phyloP scores from a whole-genome alignment of 2,329 filamentous ascomycete genomes.

The Stachybotrys chartarum region DNA sequence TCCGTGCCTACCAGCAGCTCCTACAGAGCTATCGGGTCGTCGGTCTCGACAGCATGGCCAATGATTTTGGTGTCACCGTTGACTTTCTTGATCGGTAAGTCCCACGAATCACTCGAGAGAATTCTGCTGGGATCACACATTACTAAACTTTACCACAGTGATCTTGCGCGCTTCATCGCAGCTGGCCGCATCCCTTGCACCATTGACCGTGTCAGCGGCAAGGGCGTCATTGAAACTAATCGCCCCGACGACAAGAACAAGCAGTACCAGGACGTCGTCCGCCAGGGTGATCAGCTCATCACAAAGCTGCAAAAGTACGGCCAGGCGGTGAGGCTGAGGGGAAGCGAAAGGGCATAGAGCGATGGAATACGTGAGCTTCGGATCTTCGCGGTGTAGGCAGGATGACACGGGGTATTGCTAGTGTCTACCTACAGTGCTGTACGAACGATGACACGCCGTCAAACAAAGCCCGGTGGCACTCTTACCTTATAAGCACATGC shows the following conservation, averaged over 20 bases:
- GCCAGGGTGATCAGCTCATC: constrained; percentile 94
- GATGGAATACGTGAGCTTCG: background rate
- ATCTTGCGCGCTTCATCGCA: constrained; percentile 95
- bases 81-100: constrained; percentile 90
- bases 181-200: constrained; percentile 91
- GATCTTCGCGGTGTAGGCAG: background rate
- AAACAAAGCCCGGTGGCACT: too few relatives aligned
- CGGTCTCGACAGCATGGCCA: constrained; percentile 94
- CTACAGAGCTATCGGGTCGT: constrained; percentile 97
- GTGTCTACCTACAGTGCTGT: background rate
- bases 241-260: constrained; percentile 99
- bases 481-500: too few relatives aligned
- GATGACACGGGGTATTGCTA: background rate
- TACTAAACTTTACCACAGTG: constrained; percentile 41
- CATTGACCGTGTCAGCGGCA: constrained; percentile 92
- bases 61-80: constrained; percentile 92
- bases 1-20: constrained; percentile 93
- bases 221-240: constrained; percentile 97
- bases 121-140: background rate
- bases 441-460: background rate
- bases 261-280: constrained; percentile 96
- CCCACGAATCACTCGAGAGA: background rate
- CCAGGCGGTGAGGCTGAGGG: constrained; percentile 86
- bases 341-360: constrained; percentile 78
- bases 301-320: constrained; percentile 99